Conservation (phyloP, 1,139 yeast species). For the Maudiozyma humilis region DNA sequence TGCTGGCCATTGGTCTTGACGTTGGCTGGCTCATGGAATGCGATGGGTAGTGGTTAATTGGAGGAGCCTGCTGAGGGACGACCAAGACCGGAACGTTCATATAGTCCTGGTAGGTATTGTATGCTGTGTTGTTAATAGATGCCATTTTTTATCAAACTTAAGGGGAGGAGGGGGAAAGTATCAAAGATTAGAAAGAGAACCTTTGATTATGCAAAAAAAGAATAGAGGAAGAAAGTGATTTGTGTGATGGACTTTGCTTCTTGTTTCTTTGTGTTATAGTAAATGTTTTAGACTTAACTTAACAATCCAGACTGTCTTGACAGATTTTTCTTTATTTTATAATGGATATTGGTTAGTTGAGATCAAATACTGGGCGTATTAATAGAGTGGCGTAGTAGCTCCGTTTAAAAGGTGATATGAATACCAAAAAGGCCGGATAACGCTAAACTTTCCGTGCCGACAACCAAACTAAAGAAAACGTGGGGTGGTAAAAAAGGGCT, state of each 20-base stretch:
- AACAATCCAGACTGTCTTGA: neutral
- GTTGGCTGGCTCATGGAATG: neutral
- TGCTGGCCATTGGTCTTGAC: neutral
- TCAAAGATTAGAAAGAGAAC: no score
- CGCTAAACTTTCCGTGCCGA: no score
- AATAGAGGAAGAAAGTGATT: no score
- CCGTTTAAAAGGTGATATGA: no score
- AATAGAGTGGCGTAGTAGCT: no score
- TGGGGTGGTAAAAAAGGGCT: neutral
- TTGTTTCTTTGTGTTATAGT: neutral
- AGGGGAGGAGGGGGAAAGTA: no score
- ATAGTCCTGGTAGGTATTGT: slow-evolving; percentile 5
- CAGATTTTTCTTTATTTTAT: neutral
- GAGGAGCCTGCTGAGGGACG: slow-evolving; percentile 2
- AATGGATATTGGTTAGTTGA: no score
- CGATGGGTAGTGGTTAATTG: slow-evolving; percentile 3
- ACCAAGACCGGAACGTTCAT: neutral
- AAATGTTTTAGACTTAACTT: neutral
- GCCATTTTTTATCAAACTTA: neutral
- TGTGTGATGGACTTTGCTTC: no score
- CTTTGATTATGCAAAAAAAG: no score
- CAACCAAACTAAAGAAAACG: no score
- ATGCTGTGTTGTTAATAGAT: slow-evolving; percentile 1
- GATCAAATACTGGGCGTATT: no score
- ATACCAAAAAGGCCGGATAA: no score